phyloP scores from a whole-genome alignment of 345 rosid species.

The Hibiscus tridactylites region DNA sequence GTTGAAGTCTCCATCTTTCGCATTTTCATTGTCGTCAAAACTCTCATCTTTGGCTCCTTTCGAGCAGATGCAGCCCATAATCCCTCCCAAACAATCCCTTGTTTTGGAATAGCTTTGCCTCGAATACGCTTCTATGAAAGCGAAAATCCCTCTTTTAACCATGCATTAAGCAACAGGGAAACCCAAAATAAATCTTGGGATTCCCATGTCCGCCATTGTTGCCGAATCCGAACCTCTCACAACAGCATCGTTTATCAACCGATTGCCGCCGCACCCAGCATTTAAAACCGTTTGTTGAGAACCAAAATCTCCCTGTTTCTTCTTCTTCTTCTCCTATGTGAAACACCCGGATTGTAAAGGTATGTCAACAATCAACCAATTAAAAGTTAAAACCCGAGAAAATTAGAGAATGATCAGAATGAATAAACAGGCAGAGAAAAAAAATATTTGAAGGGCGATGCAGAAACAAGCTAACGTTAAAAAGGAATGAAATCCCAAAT shows the following conservation, averaged over 20 bases:
- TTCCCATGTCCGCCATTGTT: conserved; percentile 7
- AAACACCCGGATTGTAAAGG: background rate
- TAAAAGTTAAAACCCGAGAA: background rate
- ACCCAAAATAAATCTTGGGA: conserved; percentile 5
- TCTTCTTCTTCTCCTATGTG: background rate
- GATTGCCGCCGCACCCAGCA: background rate
- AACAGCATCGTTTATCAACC: background rate
- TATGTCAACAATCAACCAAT: too few species aligned
- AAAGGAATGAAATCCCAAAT: conserved; percentile 10
- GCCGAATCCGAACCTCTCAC: background rate
- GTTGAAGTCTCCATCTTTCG: conserved; percentile 22
- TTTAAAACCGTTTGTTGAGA: background rate
- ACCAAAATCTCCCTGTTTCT: background rate
- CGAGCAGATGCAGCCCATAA: conserved; percentile 92
- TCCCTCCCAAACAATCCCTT: conserved; percentile 13
- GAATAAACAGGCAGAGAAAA: background rate
- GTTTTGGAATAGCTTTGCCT: background rate
- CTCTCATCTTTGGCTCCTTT: conserved; percentile 46
- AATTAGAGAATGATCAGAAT: background rate
- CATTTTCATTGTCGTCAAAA: conserved; percentile 17
- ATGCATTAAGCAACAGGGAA: conserved; percentile 16
- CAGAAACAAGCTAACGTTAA: background rate
- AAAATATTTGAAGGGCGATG: background rate
- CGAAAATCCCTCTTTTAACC: background rate
- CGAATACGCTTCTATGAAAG: background rate